Percentiles rank a stretch among this genome's conserved stretches.
These are phyloP conservation scores for Crithidia fasciculata DNA, from an alignment of 208 protist genomes.

Conservation along the genomic window DNA sequence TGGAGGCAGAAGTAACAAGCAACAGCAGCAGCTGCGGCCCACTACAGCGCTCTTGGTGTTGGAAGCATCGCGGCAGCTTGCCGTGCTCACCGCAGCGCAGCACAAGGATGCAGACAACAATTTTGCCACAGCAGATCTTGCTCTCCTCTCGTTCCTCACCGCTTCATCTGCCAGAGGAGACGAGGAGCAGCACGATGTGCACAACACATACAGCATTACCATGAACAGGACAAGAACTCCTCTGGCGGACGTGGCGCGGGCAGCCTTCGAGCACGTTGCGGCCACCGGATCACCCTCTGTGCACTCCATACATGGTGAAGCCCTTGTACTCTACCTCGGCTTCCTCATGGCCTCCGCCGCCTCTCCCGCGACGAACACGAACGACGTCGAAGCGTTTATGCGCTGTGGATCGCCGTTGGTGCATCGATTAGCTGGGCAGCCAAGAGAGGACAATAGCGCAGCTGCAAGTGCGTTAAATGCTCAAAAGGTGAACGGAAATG, in stretches of 20 bases:
- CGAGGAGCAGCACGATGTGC: no score
- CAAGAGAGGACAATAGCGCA: not conserved
- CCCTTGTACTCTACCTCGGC: conserved; percentile 21
- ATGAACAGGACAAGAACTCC: not conserved
- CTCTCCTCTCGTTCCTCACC: conserved; percentile 14
- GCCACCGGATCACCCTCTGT: not conserved
- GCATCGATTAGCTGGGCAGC: not conserved
- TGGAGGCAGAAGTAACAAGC: no score
- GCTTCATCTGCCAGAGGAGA: no score
- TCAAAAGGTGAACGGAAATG: no score
- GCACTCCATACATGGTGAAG: conserved; percentile 9
- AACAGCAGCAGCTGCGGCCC: conserved; percentile 13
- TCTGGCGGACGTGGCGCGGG: conserved; percentile 17
- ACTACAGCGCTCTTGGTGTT: conserved; percentile 26
- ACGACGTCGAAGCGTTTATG: conserved; percentile 13
- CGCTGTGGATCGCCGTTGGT: not conserved
- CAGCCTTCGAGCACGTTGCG: conserved; percentile 13
- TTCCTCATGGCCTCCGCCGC: conserved; percentile 18
- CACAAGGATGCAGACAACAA: not conserved
- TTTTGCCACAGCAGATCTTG: not conserved
- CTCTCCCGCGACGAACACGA: not conserved
- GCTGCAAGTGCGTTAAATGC: no score
- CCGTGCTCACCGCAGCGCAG: not conserved
- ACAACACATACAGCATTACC: no score
- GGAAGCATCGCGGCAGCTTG: conserved; percentile 23